Percentiles rank a stretch among this genome's conserved stretches.
phyloP scores from a whole-genome alignment of 176 grass and related monocot genomes.

The Saccharum spontaneum region DNA sequence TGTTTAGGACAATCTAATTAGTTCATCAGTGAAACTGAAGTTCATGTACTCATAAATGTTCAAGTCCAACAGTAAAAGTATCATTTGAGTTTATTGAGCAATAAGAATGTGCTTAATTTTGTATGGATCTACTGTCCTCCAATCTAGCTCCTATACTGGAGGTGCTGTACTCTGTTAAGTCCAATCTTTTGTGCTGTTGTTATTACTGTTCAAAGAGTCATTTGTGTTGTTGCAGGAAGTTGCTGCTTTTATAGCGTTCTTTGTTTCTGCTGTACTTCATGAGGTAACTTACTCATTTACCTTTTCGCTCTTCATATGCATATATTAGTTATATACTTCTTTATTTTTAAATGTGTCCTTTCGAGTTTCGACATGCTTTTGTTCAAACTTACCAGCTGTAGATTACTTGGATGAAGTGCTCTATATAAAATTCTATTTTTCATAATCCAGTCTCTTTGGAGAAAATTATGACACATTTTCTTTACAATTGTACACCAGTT shows the following conservation, averaged over 20 bases:
- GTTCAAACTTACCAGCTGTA: not conserved
- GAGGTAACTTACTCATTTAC: constrained; percentile 56
- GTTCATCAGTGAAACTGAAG: not conserved
- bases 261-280: constrained; percentile 90
- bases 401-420: not conserved
- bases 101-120: constrained; percentile 13
- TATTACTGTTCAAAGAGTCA: not conserved
- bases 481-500: constrained; percentile 54
- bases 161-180: not conserved
- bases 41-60: not conserved
- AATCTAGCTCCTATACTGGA: not conserved
- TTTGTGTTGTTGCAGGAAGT: constrained; percentile 63
- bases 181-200: no score
- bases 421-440: not conserved
- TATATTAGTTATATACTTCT: not conserved
- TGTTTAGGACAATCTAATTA: not conserved
- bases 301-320: not conserved
- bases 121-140: not conserved
- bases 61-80: not conserved
- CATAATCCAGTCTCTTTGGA: not conserved
- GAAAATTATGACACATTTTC: constrained; percentile 33
- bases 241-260: constrained; percentile 86
- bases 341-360: not conserved
- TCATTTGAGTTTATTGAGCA: constrained; percentile 13
- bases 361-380: not conserved